Conservation (phyloP, 768 basidiomycete genomes). For the Hypholoma fasciculare region DNA sequence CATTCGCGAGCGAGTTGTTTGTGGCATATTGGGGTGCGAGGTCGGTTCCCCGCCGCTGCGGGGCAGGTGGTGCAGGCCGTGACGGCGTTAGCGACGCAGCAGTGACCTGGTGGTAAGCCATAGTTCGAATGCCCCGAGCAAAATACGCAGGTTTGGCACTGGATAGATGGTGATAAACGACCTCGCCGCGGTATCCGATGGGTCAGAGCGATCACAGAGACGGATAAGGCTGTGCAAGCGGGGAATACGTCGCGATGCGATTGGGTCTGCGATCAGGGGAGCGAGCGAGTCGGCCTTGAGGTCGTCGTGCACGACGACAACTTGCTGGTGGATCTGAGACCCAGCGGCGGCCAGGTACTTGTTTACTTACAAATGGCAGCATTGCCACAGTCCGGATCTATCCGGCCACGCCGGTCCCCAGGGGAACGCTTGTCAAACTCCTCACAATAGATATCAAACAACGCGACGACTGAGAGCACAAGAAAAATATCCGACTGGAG, state of each 20-base stretch:
- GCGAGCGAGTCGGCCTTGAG: no score
- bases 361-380: neutral
- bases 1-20: constrained; percentile 44
- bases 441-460: no score
- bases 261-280: no score
- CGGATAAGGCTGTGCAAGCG: neutral
- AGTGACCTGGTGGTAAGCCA: constrained; percentile 40
- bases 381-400: constrained; percentile 24
- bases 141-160: neutral
- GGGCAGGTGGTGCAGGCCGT: constrained; percentile 76
- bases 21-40: constrained; percentile 32
- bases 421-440: constrained; percentile 10
- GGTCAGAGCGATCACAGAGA: neutral
- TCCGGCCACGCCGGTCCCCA: constrained; percentile 18
- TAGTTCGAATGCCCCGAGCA: constrained; percentile 10
- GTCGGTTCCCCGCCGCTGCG: constrained; percentile 48
- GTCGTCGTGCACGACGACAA: neutral
- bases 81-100: constrained; percentile 70
- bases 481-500: no score
- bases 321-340: constrained; percentile 13
- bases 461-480: no score
- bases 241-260: no score
- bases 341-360: neutral
- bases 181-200: constrained; percentile 1
- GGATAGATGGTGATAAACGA: constrained; percentile 1